phyloP scores from a whole-genome alignment of 163 green algal species.

The Chlorella variabilis region DNA sequence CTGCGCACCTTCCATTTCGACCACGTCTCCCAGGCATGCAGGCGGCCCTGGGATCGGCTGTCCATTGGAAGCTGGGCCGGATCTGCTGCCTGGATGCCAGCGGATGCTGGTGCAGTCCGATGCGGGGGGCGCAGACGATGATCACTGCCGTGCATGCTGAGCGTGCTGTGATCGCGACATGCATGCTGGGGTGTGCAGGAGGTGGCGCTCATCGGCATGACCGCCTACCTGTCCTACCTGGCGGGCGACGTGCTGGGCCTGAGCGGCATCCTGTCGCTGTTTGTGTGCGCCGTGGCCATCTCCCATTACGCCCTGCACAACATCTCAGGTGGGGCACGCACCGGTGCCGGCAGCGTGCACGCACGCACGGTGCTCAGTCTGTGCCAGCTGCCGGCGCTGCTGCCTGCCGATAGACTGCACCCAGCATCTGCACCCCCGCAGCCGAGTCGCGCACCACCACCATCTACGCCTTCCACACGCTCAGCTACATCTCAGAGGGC shows the following conservation, averaged over 20 bases:
- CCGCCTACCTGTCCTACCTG: conserved; percentile 83
- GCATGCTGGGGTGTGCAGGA: conserved; percentile 57
- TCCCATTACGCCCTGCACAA: conserved; percentile 85
- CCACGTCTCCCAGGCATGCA: conserved; percentile 37
- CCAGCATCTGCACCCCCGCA: too few species aligned
- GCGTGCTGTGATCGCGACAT: not conserved
- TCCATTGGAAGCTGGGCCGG: too few species aligned
- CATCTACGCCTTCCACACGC: conserved; percentile 75
- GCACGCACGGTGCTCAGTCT: too few species aligned
- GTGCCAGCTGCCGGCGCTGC: too few species aligned
- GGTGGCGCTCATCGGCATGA: conserved; percentile 74
- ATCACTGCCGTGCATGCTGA: not conserved
- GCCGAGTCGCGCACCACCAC: conserved; percentile 57
- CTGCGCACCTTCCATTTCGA: conserved; percentile 51
- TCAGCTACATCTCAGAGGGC: conserved; percentile 84
- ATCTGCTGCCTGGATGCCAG: not conserved
- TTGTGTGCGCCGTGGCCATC: conserved; percentile 82
- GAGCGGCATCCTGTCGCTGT: conserved; percentile 86
- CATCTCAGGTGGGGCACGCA: conserved; percentile 56
- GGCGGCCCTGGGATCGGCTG: not conserved
- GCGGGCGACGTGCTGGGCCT: conserved; percentile 78
- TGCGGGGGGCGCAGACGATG: too few species aligned
- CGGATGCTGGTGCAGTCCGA: too few species aligned
- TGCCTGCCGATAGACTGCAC: too few species aligned
- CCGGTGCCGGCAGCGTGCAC: not conserved